Conservation (phyloP, 176 grass and related monocot genomes). For the Triticum urartu region DNA sequence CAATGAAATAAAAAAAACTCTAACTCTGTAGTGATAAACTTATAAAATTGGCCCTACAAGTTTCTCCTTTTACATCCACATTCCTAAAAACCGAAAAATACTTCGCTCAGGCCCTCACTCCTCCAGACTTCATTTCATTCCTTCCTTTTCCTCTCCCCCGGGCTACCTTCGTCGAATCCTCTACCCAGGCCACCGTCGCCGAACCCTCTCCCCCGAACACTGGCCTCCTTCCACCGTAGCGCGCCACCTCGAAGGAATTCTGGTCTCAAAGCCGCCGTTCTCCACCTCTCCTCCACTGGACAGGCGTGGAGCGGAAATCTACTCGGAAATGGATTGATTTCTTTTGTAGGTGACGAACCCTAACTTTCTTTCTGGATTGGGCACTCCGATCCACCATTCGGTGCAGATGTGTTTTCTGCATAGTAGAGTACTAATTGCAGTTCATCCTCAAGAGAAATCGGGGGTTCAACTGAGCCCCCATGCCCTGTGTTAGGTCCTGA, state of each 20-base stretch:
- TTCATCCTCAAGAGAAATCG: not conserved
- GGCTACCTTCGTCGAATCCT: not conserved
- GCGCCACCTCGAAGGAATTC: not conserved
- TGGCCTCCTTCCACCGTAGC: not conserved
- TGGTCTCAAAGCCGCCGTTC: not conserved
- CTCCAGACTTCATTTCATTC: not conserved
- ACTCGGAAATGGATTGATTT: conserved; percentile 16
- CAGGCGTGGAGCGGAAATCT: not conserved
- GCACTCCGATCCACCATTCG: not conserved
- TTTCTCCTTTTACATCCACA: no score
- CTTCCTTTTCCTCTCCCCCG: not conserved
- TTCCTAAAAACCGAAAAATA: not conserved
- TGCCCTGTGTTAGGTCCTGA: not conserved
- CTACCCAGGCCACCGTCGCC: not conserved
- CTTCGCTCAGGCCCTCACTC: not conserved
- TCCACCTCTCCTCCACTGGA: not conserved
- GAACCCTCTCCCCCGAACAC: not conserved
- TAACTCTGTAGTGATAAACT: no score
- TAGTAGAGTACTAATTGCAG: not conserved
- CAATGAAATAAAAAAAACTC: no score
- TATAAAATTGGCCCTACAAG: no score
- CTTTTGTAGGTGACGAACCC: conserved; percentile 14
- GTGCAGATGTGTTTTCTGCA: not conserved
- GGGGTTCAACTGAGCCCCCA: not conserved
- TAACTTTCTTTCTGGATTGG: not conserved